Conservation (phyloP, 1,139 yeast genomes). For the Kodamaea fungicola region DNA sequence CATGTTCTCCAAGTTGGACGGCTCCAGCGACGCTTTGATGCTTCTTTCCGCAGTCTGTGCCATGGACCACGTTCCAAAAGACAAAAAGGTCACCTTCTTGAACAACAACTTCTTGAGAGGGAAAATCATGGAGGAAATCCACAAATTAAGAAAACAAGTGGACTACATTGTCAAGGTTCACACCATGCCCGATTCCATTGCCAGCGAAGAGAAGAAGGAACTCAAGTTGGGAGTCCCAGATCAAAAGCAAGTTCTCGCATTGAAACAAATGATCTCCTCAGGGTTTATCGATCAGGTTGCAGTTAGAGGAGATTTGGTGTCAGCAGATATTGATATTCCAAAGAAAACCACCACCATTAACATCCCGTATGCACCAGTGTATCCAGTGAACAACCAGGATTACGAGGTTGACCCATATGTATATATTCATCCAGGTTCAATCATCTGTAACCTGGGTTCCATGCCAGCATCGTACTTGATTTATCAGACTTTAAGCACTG, state of each 20-base stretch:
- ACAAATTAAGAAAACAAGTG: slow-evolving; percentile 76
- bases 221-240: slow-evolving; percentile 67
- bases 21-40: slow-evolving; percentile 69
- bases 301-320: slow-evolving; percentile 70
- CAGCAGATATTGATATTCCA: slow-evolving; percentile 58
- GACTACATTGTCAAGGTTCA: slow-evolving; percentile 67
- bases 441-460: slow-evolving; percentile 51
- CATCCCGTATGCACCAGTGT: slow-evolving; percentile 72
- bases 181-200: slow-evolving; percentile 56
- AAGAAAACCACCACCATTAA: slow-evolving; percentile 58
- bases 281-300: slow-evolving; percentile 94
- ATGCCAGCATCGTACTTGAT: slow-evolving; percentile 75
- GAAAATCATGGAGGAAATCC: slow-evolving; percentile 80
- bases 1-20: slow-evolving; percentile 64
- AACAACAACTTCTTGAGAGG: slow-evolving; percentile 59
- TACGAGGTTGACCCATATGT: slow-evolving; percentile 50
- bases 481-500: slow-evolving; percentile 58
- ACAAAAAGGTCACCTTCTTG: slow-evolving; percentile 47
- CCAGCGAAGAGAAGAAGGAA: slow-evolving; percentile 44
- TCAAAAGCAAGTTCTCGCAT: slow-evolving; percentile 63
- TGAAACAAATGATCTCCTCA: slow-evolving; percentile 89
- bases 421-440: slow-evolving; percentile 77
- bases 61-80: slow-evolving; percentile 64
- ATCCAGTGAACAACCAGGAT: slow-evolving; percentile 45
- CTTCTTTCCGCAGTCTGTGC: slow-evolving; percentile 87